Evolutionary conservation across 495 filamentous ascomycete species (phyloP), one percentile per base, ranked within the genome.

Genomic region (Copromyces sp.): DNA sequence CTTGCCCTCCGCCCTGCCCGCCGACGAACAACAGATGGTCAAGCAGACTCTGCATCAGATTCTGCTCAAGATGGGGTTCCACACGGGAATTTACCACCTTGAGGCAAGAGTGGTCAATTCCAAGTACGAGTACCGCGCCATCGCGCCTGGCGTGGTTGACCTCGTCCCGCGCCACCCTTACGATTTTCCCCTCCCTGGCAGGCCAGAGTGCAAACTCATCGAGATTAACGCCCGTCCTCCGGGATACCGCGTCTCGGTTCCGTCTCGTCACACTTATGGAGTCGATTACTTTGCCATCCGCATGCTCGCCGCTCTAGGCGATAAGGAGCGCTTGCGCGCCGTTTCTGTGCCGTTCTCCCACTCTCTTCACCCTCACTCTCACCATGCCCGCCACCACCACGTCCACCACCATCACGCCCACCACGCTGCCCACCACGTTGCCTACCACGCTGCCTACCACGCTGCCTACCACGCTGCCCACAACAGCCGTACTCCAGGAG

Each of bases 151-250:
- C 3, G 41, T 72, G 3, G 14, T 77, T 39, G 75, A 76, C 32
- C 73, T 75, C 16, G 68, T 74, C 40, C 68, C 24, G 14, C 75
- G 73, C 40, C n/a, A 39, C 39, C 35, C 35, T 3, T 8, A 40
- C 2, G 12, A 42, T n/a, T 24, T 39, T 2, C 45, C 29, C 11
- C 17, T 29, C 16, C 61, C 68, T 0, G 17, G 7, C 17, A 38
- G 65, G n/a, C 69, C 77, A 0, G 71, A 65, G n/a, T 80, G 80
- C 20, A 82, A 77, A 35, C 75, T 84, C 6, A 35, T 81, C 45
- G 82, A 84, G 71, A 81, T 83, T 77, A 84, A 84, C 68, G 77
- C 81, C 12, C 80, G 82, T 0, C 78, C 81, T 0, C 80, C 81
- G 0, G 83, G 82, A 2, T 78, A 73, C 69, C 75, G 76, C 35